Base-by-base conservation (phyloP, 164 flowering plant genomes). In the Nymphaea thermarum region DNA sequence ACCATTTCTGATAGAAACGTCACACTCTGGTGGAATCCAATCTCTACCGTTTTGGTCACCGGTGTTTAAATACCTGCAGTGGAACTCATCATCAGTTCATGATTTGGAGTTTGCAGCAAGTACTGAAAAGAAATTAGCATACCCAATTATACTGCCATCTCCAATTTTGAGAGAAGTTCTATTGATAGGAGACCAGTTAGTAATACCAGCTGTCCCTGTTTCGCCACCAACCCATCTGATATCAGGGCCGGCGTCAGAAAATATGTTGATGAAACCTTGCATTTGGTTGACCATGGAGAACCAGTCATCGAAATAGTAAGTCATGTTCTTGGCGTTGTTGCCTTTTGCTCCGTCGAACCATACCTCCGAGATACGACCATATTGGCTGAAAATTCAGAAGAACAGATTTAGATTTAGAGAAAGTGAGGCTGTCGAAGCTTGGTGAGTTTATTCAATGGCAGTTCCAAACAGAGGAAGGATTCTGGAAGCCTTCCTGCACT, bases 261-360 rank as follows among this genome's bases (percentile, higher is more conserved):
- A 94, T 65, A 94, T 81, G 74, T 91, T 94, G 41, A 91, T 91
- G 16, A 93, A 82, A 43, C 82, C 75, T 77, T 94, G 98, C 71
- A 91, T 68, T 70, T 91, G 93, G 72, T 81, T 86, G 77, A 84
- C 98, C 91, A 89, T 91, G 0, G 87, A 71, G 67, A 94, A 94
- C 98, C 97, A 94, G 42, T 88, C 94, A 4, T 67, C 18, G 65
- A 88, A 91, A 69, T 87, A 80, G 70, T 93, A 93, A 0, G 87
- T 69, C 93, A 91, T 87, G 82, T 91, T 91, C 43, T 85, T 71
- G 4, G 89, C 90, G 69, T 91, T 81, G 6, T 82, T 2, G 0
- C 92, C 98, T 73, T 91, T 93, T 3, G 96, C 96, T 62, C 98
- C 98, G 70, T 93, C 98, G 42, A 93, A 93, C 98, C 98, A 91